A percentile compares a stretch with the other conserved stretches of the same genome.
These are phyloP conservation scores for Candida tallmaniae DNA, from an alignment of 805 yeast species.

Conservation along the genomic window DNA sequence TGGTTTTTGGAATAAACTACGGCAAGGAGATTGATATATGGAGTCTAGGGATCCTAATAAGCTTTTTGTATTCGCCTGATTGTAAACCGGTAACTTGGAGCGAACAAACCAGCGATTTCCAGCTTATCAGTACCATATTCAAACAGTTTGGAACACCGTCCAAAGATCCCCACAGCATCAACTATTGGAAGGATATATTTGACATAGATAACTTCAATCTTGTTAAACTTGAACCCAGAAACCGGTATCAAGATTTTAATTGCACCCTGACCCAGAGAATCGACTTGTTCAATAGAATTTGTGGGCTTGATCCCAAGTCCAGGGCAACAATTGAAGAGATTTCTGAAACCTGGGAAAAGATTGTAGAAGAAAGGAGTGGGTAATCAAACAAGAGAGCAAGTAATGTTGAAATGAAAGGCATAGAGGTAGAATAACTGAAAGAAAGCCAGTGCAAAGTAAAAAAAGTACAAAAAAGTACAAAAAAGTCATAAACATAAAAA, in stretches of 20 bases:
- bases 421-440: too few relatives aligned
- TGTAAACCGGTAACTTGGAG: conserved; percentile 26
- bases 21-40: conserved; percentile 60
- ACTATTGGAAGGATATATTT: conserved; percentile 35
- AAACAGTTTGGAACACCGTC: conserved; percentile 60
- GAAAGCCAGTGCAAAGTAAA: too few relatives aligned
- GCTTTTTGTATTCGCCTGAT: conserved; percentile 40
- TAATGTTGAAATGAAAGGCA: too few relatives aligned
- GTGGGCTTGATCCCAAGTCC: conserved; percentile 32
- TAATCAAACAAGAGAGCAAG: too few relatives aligned
- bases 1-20: conserved; percentile 60
- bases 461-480: too few relatives aligned
- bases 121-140: conserved; percentile 52
- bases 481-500: too few relatives aligned
- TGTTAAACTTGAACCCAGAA: conserved; percentile 17
- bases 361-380: too few relatives aligned
- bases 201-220: conserved; percentile 24
- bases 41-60: conserved; percentile 62
- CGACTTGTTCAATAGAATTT: conserved; percentile 36
- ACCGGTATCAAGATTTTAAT: conserved; percentile 6
- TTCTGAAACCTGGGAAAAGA: conserved; percentile 4
- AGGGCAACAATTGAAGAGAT: conserved; percentile 14
- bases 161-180: conserved; percentile 15
- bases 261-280: conserved; percentile 10
- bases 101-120: conserved; percentile 48